Percentiles rank a stretch among this genome's conserved stretches.
phyloP scores from a whole-genome alignment of 495 filamentous ascomycete genomes.

The Usnea hakonensis region DNA sequence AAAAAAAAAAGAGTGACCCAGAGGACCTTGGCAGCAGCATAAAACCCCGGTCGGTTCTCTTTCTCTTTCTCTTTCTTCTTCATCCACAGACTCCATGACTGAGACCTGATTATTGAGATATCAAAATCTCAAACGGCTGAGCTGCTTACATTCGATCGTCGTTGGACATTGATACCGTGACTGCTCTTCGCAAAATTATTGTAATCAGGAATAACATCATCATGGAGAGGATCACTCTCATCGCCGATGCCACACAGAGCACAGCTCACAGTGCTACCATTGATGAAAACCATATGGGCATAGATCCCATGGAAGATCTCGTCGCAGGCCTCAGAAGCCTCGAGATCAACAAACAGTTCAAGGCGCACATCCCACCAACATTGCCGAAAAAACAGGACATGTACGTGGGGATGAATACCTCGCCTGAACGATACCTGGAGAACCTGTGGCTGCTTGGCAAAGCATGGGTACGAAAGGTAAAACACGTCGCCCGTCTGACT shows the following conservation, averaged over 20 bases:
- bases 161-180: neutral
- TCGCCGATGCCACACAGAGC: neutral
- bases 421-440: neutral
- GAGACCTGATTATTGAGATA: neutral
- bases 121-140: neutral
- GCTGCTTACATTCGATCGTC: neutral
- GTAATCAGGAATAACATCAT: neutral
- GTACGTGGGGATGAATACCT: neutral
- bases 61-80: no score
- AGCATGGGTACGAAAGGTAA: neutral
- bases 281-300: no score
- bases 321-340: neutral
- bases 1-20: neutral
- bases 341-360: neutral
- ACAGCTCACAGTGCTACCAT: neutral
- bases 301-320: neutral
- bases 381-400: neutral
- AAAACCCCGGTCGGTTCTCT: no score
- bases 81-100: neutral
- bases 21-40: neutral
- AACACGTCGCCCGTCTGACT: neutral
- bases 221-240: neutral
- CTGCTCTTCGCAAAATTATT: neutral
- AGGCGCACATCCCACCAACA: neutral
- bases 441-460: neutral